Evolutionary conservation across 768 basidiomycete genomes (phyloP), one percentile per base, ranked within the genome.

Genomic region (Tricholoma sp.): DNA sequence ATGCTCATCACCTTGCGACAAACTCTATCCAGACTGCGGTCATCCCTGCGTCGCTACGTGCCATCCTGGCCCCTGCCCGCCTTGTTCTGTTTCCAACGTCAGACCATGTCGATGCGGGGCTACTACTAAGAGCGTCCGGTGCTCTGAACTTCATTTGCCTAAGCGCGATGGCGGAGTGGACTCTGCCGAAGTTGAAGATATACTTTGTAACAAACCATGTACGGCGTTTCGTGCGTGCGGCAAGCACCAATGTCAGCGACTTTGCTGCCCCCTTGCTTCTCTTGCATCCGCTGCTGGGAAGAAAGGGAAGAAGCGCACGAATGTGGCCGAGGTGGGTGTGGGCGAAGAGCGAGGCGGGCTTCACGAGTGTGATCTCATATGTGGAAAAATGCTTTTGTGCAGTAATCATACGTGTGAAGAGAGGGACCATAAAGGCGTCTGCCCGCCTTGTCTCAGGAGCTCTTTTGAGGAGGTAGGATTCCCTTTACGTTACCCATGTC

Each of bases 251-350:
- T 98, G 97, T 66, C 76, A 78, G 15, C 80, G 94, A 3, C 57
- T 87, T 8, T 98, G 97, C 67, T 99, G 97, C 64, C 95, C 97
- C 0, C 80, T 98, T 0, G 88, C 93, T 0, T 82, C 79, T 17
- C 72, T 89, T 4, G 76, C 80, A 11, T 64, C 69, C 12, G 58
- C 68, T 18, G 59, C 69, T 17, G 66, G 75, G 48, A 78, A 79
- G 61, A 90, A 88, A 64, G 75, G 84, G 36, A 91, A 87, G 74
- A 84, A 82, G 62, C 74, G 81, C 1, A 75, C 71, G 1, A 57
- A 51, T 31, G 63, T 28, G 1, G 64, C 66, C 11, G 61, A 63
- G 15, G 63, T 65, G 2, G 68, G 74, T 1, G 76, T 82, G 1
- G 82, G 81, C n/a, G 75, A 79, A 41, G 85, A 86, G 55, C 76